Conservation (phyloP, 352 stramenopile species). For the Poterioochromonas sp. region DNA sequence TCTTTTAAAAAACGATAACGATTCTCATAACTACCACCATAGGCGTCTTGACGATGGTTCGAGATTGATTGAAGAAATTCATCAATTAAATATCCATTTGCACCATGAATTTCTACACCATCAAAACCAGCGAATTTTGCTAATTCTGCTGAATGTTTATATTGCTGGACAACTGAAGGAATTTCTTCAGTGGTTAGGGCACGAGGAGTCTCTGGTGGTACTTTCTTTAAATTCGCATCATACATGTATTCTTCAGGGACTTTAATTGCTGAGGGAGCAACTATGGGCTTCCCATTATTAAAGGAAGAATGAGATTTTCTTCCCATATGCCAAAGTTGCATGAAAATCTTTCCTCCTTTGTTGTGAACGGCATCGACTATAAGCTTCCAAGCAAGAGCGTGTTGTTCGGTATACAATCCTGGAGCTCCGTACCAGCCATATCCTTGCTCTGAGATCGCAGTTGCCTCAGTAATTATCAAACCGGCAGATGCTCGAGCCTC, state of each 20-base stretch:
- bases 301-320: neutral
- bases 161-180: constrained; percentile 54
- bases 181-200: constrained; percentile 64
- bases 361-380: neutral
- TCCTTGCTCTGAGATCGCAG: neutral
- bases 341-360: neutral
- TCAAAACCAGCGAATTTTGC: constrained; percentile 70
- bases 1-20: constrained; percentile 67
- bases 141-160: constrained; percentile 52
- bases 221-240: neutral
- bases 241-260: neutral
- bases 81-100: constrained; percentile 80
- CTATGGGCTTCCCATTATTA: neutral
- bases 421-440: constrained; percentile 1
- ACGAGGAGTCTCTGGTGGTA: neutral
- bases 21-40: constrained; percentile 71
- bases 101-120: constrained; percentile 67
- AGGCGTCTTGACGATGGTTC: constrained; percentile 54
- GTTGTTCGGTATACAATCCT: neutral
- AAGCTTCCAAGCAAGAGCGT: neutral
- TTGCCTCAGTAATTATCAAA: constrained; percentile 23
- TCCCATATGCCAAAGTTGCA: constrained; percentile 15
- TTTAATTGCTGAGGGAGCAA: neutral
- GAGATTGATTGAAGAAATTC: constrained; percentile 52
- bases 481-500: neutral